Evolutionary conservation across 257 asterid genomes (phyloP).

Genomic region (Lantana camara): DNA sequence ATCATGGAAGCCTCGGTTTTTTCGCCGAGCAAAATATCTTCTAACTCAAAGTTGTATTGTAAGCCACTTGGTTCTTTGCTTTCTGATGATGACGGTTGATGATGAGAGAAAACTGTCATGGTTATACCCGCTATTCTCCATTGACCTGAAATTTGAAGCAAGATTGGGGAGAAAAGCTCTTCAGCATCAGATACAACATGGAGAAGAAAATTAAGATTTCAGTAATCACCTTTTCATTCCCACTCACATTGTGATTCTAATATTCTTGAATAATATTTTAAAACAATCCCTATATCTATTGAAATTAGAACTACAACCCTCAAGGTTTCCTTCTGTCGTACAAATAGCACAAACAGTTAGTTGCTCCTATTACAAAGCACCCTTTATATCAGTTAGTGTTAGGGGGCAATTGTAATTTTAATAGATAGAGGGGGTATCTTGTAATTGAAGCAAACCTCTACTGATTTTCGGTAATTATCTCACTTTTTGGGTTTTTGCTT

Average conservation of each 20-base stretch:
- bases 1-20: constrained; percentile 65
- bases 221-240: not conserved
- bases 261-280: not conserved
- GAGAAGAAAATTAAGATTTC: not conserved
- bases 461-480: too few species aligned
- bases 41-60: constrained; percentile 52
- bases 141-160: constrained; percentile 55
- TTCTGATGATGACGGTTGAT: constrained; percentile 32
- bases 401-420: too few species aligned
- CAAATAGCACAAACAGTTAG: too few species aligned
- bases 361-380: too few species aligned
- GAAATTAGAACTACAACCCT: too few species aligned
- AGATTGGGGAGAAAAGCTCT: not conserved
- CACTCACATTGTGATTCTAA: not conserved
- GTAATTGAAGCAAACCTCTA: too few species aligned
- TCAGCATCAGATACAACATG: not conserved
- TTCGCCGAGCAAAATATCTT: constrained; percentile 77
- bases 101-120: constrained; percentile 41
- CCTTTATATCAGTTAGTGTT: too few species aligned
- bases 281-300: too few species aligned
- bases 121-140: constrained; percentile 74
- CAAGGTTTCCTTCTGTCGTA: too few species aligned
- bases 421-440: too few species aligned
- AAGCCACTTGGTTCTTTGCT: constrained; percentile 33
- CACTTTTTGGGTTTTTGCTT: too few species aligned